Base-by-base conservation (phyloP, 208 protist genomes). In the Trypanosoma theileri region DNA sequence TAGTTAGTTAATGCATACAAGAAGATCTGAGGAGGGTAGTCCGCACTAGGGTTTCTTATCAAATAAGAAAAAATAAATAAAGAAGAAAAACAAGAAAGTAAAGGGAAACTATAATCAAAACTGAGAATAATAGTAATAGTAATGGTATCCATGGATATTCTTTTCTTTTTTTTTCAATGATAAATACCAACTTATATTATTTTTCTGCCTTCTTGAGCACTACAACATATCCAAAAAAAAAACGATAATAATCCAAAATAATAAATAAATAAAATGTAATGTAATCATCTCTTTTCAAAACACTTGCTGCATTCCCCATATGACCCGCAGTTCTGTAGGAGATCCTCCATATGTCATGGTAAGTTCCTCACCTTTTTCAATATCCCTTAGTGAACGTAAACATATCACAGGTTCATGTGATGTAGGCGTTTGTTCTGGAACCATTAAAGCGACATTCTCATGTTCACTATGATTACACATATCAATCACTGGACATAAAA, bases 371-470 rank as follows among this genome's bases (percentile, higher is more conserved):
- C 80, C 85, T 52, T 89, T 75, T 14, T 63, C 40, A 58, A 94
- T 86, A n/a, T 84, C 74, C 19, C 88, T 68, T 42, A 94, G 73
- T 19, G 83, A 85, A 26, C 84, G 88, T 40, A 91, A 71, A 45
- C 82, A 91, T 41, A 94, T 84, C 6, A 90, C 76, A 9, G 84
- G 81, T 1, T 79, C 77, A 24, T 74, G 71, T 58, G 69, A 55
- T 28, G 75, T 65, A 35, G 45, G 59, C 40, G 53, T 73, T 10
- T 66, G 57, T 53, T 80, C 73, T 16, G 79, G 79, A 35, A 91
- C 88, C 85, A 94, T 90, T 26, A 94, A 77, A 3, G 88, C 88
- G n/a, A 94, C 88, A 64, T 94, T 94, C 65, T 94, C 88, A 14
- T 71, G 56, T 13, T 74, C 75, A 60, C 85, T 86, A 72, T 94